Evolutionary conservation across 495 filamentous ascomycete species (phyloP).

Genomic region (Aspergillus olivimuriae): DNA sequence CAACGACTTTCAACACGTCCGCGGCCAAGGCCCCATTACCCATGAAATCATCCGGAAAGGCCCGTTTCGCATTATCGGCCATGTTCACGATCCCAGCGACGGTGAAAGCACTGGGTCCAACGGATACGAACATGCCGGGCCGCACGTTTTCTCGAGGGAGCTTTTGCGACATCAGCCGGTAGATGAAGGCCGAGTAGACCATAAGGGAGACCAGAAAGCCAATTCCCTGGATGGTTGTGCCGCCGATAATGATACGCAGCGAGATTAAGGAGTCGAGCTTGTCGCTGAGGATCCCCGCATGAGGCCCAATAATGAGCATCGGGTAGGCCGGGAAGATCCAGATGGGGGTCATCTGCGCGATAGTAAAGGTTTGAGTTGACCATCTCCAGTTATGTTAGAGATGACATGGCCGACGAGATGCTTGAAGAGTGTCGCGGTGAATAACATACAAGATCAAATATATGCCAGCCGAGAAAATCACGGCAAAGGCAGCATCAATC

Average conservation of each 20-base stretch:
- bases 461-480: constrained; percentile 58
- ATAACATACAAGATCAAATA: constrained; percentile 60
- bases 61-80: constrained; percentile 38
- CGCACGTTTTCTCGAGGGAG: constrained; percentile 68
- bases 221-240: constrained; percentile 70
- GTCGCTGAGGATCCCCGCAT: constrained; percentile 59
- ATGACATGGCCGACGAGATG: constrained; percentile 5
- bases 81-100: constrained; percentile 61
- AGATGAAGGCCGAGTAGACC: constrained; percentile 81
- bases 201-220: constrained; percentile 81
- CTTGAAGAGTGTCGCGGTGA: background rate
- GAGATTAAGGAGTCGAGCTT: constrained; percentile 39
- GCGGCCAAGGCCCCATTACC: constrained; percentile 51
- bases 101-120: constrained; percentile 76
- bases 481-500: constrained; percentile 60
- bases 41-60: constrained; percentile 52
- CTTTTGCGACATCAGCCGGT: constrained; percentile 88
- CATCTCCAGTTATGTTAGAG: constrained; percentile 36
- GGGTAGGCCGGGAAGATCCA: constrained; percentile 93
- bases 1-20: constrained; percentile 46
- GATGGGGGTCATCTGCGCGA: constrained; percentile 81
- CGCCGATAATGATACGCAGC: constrained; percentile 62
- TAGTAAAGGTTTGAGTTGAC: constrained; percentile 71
- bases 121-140: constrained; percentile 79
- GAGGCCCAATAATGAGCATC: constrained; percentile 70